Evolutionary conservation across 345 rosid species (phyloP).

Genomic region (Populus euphratica): DNA sequence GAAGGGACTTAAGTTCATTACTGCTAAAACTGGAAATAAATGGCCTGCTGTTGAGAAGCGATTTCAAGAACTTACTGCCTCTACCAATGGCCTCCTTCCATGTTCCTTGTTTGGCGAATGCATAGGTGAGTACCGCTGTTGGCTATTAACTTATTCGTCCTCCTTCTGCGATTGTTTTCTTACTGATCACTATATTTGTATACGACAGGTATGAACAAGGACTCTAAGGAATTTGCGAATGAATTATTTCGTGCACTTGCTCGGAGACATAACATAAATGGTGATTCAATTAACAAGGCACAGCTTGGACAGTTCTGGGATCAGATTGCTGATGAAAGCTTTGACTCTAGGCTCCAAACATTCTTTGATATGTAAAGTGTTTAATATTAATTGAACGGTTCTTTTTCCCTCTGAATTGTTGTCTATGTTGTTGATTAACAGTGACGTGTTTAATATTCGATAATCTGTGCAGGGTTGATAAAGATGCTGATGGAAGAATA

Average conservation of each 20-base stretch:
- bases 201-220: constrained; percentile 67
- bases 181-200: not conserved
- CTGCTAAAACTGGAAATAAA: constrained; percentile 52
- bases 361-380: constrained; percentile 77
- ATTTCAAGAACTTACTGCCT: constrained; percentile 51
- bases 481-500: constrained; percentile 79
- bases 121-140: constrained; percentile 42
- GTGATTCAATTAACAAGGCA: constrained; percentile 59
- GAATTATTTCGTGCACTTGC: constrained; percentile 76
- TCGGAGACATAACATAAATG: constrained; percentile 48
- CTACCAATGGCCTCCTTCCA: constrained; percentile 52
- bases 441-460: not conserved
- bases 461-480: constrained; percentile 55
- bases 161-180: too few relatives aligned
- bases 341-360: constrained; percentile 79
- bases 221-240: constrained; percentile 79
- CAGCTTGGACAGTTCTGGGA: constrained; percentile 79
- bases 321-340: constrained; percentile 76
- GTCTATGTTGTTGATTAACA: not conserved
- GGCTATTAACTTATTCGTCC: not conserved
- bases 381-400: not conserved
- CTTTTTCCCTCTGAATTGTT: not conserved
- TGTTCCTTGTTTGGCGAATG: constrained; percentile 72
- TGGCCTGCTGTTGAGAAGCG: constrained; percentile 73
- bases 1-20: constrained; percentile 80